Base-by-base conservation (phyloP, 495 filamentous ascomycete species). In the Hypoxylon fuscum region DNA sequence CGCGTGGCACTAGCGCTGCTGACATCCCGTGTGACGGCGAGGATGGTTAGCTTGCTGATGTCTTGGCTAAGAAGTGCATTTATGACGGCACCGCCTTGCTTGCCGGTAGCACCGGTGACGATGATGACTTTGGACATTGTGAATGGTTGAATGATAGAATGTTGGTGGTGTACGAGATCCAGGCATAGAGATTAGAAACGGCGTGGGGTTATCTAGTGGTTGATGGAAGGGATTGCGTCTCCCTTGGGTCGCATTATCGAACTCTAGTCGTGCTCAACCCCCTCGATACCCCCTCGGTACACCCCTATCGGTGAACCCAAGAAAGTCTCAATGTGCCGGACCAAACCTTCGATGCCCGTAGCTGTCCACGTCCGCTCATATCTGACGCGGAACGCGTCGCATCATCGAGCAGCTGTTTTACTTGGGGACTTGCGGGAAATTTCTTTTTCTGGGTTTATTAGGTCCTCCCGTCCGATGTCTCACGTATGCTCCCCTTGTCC, bases 81-180 rank as follows among this genome's bases (percentile, higher is more conserved):
- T 62, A 91, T 79, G 43, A 88, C 72, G 22, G 84, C 76, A 32
- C 85, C 81, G 29, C 89, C 88, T 67, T 90, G 89, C 45, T 85
- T 85, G 69, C 87, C 87, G 0, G 87, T 91, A n/a, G 86, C 88
- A 14, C 88, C 88, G 43, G 85, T 86, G 53, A 90, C 69, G 44
- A 91, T 82, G 45, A 90, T 67, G n/a, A 76, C 56, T 66, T 72
- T 72, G 25, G 69, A 17, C 74, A 76, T 74, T 47, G 40, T 60
- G 49, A 34, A 14, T 58, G 27, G 35, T 27, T 45, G 54, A 21
- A 12, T 7, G 27, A 10, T 32, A 50, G 15, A n/a, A 22, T 29
- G 41, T 18, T 34, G 29, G 41, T 14, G 52, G 27, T 42, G 32
- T 7, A 14, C 43, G 14, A 15, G 25, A 15, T n/a, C 10, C 29